Evolutionary conservation across 163 green algal species (phyloP), one percentile per base, ranked within the genome.

Genomic region (Chlorella variabilis): DNA sequence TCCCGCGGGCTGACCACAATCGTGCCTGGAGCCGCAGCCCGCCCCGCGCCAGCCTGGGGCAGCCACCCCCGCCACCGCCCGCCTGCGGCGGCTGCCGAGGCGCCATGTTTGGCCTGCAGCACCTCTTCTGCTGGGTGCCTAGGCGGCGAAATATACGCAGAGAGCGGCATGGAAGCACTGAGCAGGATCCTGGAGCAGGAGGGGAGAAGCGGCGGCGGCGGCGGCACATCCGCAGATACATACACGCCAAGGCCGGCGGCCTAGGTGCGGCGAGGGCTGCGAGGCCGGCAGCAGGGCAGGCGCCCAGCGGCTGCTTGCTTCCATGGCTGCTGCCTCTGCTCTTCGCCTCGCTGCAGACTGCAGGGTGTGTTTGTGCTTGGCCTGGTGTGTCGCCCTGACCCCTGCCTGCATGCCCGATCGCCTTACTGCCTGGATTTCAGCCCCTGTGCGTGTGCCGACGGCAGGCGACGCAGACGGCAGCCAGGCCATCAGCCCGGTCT

Each of bases 121-220:
- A 42, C 6, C 70, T 77, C 6, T 77, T 77, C 23, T 77, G 70
- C 48, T 77, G 70, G 70, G 48, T 49, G 31, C 31, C 70, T 6
- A 31, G 42, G 20, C 29, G 48, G 31, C 48, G 48, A 0, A 63
- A 66, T 29, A 59, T 34, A 0, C 11, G 33, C 31, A 59, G 51
- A 6, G 17, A 42, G 31, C 70, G 34, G 42, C 42, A 49, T 5
- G 36, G 54, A n/a, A 63, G 54, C 54, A 63, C 20, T 27, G 38
- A 27, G 20, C 5, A 18, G 18, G n/a, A 36, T 67, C 27, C n/a
- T n/a, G 18, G n/a, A 67, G 27, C 8, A 17, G 59, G 8, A 76
- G 42, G 70, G 48, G 70, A 31, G 31, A 77, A 77, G 48, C 48
- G 70, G 5, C 45, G 69, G 29, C 29, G 31, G 29, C 48, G 70